Evolutionary conservation across 352 stramenopile species (phyloP).

Genomic region (Plasmopara muralis): DNA sequence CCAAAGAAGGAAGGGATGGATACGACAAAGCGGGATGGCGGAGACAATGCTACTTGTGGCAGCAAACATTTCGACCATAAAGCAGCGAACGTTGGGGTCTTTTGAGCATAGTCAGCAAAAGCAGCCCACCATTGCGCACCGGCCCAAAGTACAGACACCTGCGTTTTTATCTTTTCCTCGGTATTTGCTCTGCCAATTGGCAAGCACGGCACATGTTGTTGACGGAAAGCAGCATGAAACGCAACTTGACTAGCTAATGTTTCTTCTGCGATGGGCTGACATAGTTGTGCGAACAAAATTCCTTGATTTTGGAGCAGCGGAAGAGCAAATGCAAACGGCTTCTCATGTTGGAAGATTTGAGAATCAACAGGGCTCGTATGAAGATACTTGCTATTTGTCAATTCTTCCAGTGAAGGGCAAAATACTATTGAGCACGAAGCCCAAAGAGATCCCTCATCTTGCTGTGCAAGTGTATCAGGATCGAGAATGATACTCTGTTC

Average conservation of each 20-base stretch:
- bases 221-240: constrained; percentile 31
- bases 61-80: constrained; percentile 28
- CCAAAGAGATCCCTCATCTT: constrained; percentile 23
- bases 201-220: constrained; percentile 30
- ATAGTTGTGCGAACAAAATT: constrained; percentile 33
- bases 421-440: constrained; percentile 42
- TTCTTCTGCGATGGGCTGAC: constrained; percentile 26
- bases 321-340: constrained; percentile 28
- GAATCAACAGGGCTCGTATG: background rate
- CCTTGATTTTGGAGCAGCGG: constrained; percentile 26
- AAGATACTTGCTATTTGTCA: constrained; percentile 1
- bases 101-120: constrained; percentile 25
- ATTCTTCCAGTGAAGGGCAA: constrained; percentile 10
- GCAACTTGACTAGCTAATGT: constrained; percentile 28
- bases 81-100: constrained; percentile 23
- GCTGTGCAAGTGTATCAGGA: constrained; percentile 18
- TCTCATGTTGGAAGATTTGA: background rate
- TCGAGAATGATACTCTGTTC: constrained; percentile 28
- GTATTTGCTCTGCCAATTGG: constrained; percentile 3
- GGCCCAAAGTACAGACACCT: constrained; percentile 14
- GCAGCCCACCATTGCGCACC: constrained; percentile 37
- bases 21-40: constrained; percentile 29
- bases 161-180: constrained; percentile 6
- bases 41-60: constrained; percentile 12
- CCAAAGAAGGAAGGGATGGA: constrained; percentile 20